phyloP scores from a whole-genome alignment of 2,329 filamentous ascomycete genomes.

The Arthroderma sp. region DNA sequence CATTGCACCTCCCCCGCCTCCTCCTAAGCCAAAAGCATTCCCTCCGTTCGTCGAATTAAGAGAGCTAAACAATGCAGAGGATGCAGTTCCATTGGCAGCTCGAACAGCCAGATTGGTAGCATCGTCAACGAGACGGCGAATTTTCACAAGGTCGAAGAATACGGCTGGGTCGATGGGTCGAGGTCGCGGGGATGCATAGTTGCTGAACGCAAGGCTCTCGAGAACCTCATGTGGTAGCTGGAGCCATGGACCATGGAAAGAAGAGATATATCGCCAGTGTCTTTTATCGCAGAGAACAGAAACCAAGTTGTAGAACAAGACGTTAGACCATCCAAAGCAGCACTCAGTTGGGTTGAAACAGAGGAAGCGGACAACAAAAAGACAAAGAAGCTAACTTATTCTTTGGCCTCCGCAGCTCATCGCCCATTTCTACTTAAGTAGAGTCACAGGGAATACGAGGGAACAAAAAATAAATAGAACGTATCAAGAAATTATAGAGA shows the following conservation, averaged over 20 bases:
- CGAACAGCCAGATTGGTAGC: conserved; percentile 65
- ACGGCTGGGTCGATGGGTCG: conserved; percentile 66
- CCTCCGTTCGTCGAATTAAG: conserved; percentile 35
- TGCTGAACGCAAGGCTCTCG: conserved; percentile 63
- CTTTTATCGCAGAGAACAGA: conserved; percentile 29
- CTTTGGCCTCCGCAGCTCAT: background rate
- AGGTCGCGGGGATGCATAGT: conserved; percentile 63
- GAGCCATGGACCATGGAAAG: conserved; percentile 72
- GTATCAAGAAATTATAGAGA: background rate
- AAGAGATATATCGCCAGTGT: conserved; percentile 75
- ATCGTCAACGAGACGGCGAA: conserved; percentile 65
- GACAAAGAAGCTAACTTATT: background rate
- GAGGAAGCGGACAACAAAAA: background rate
- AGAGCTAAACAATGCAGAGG: conserved; percentile 47
- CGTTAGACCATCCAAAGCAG: background rate
- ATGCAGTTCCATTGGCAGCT: conserved; percentile 59
- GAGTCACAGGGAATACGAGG: background rate
- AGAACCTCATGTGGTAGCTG: conserved; percentile 67
- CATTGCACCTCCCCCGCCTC: conserved; percentile 47
- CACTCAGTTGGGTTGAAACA: background rate
- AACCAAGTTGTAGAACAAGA: background rate
- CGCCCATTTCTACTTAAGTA: too few relatives aligned
- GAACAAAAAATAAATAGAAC: background rate
- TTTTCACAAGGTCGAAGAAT: conserved; percentile 74
- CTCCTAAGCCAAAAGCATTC: conserved; percentile 44